Conservation (phyloP, 371 early-diverging fungal genomes). For the Mortierella sp. region DNA sequence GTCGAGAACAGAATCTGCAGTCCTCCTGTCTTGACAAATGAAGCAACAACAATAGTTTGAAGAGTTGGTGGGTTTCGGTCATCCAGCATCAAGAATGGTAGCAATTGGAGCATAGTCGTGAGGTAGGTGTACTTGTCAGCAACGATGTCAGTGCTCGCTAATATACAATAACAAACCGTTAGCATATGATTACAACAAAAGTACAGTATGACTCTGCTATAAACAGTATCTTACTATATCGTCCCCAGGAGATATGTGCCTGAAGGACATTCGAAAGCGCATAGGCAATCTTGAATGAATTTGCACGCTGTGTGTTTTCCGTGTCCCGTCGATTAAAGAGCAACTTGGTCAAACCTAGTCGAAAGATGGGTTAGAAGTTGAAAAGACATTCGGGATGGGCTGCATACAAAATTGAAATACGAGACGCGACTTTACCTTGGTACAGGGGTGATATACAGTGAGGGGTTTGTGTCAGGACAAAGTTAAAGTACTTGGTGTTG, state of each 20-base stretch:
- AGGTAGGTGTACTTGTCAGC: constrained; percentile 66
- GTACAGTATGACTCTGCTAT: no score
- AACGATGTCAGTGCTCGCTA: constrained; percentile 5
- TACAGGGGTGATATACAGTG: constrained; percentile 70
- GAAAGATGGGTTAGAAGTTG: neutral
- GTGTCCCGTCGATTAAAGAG: constrained; percentile 74
- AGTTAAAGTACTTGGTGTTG: constrained; percentile 76
- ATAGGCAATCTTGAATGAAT: constrained; percentile 68
- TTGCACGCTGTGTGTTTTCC: constrained; percentile 60
- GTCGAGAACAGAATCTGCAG: constrained; percentile 64
- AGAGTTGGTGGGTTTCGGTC: constrained; percentile 73
- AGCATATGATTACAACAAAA: neutral
- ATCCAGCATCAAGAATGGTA: constrained; percentile 56
- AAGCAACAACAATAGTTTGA: constrained; percentile 75
- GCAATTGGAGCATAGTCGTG: constrained; percentile 62
- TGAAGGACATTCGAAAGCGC: constrained; percentile 62
- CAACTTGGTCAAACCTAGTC: constrained; percentile 70
- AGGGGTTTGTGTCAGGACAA: constrained; percentile 75
- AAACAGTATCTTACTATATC: constrained; percentile 32
- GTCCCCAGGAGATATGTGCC: constrained; percentile 62
- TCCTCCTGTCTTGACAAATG: constrained; percentile 76
- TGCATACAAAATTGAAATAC: neutral
- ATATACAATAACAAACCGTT: neutral
- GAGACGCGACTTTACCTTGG: constrained; percentile 63
- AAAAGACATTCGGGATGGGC: no score